These are phyloP conservation scores for Phytophthora cajani DNA, from an alignment of 352 stramenopile genomes.

Conservation along the genomic window DNA sequence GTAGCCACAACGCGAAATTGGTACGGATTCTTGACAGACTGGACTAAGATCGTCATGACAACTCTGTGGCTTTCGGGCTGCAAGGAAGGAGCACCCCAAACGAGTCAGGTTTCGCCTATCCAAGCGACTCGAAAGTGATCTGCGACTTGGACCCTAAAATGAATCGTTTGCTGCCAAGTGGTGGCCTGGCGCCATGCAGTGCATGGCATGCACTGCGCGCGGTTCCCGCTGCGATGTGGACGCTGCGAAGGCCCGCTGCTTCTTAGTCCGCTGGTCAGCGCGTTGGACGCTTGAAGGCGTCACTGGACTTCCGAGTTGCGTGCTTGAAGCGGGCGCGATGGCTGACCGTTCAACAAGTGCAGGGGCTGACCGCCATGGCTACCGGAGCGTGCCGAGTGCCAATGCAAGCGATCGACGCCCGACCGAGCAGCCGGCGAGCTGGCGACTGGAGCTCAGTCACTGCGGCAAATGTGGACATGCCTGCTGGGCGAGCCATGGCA, in stretches of 20 bases:
- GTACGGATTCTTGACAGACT: neutral
- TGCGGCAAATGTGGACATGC: neutral
- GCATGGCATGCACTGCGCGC: slow-evolving; percentile 2
- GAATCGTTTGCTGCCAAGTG: neutral
- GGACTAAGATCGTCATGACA: neutral
- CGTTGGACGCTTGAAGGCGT: slow-evolving; percentile 9
- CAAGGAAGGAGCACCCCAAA: neutral
- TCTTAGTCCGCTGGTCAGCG: slow-evolving; percentile 19
- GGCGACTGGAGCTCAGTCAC: neutral
- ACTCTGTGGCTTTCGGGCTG: neutral
- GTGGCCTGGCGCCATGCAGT: neutral
- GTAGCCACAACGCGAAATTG: neutral
- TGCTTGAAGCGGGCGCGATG: slow-evolving; percentile 20
- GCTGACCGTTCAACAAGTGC: slow-evolving; percentile 14
- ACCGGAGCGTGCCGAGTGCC: slow-evolving; percentile 12
- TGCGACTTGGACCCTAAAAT: neutral
- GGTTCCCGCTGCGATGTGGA: neutral
- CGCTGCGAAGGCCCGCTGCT: neutral
- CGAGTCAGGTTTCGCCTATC: neutral
- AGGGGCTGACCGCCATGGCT: neutral
- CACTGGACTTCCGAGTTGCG: slow-evolving; percentile 11
- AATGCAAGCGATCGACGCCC: slow-evolving; percentile 10
- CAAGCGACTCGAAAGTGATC: neutral
- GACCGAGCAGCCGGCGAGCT: neutral
- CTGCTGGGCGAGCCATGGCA: neutral